Conservation (phyloP, 2,329 filamentous ascomycete species). For the Coniochaeta sp. region DNA sequence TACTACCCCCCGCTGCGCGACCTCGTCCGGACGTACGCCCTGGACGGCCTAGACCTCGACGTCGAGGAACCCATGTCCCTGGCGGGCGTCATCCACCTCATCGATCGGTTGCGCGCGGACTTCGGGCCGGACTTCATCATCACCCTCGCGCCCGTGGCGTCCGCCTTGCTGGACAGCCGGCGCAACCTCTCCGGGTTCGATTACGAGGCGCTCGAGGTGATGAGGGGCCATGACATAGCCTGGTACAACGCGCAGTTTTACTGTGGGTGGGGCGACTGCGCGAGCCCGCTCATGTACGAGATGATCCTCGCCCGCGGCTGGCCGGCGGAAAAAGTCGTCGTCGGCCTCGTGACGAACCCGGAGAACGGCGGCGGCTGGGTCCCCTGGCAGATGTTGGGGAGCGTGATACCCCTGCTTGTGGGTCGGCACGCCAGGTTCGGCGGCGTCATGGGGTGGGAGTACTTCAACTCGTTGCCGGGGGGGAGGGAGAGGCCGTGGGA, state of each 20-base stretch:
- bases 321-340: conserved; percentile 60
- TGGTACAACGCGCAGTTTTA: conserved; percentile 87
- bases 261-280: conserved; percentile 70
- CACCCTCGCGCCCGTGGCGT: conserved; percentile 71
- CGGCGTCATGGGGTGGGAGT: conserved; percentile 83
- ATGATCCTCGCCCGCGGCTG: conserved; percentile 50
- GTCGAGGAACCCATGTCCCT: conserved; percentile 69
- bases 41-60: conserved; percentile 66
- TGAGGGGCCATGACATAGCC: conserved; percentile 55
- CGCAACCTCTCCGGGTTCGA: conserved; percentile 68
- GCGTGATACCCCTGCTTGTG: conserved; percentile 49
- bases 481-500: conserved; percentile 57
- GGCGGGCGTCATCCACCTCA: conserved; percentile 52
- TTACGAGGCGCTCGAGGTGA: conserved; percentile 62
- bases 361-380: conserved; percentile 63
- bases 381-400: conserved; percentile 46
- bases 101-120: conserved; percentile 57
- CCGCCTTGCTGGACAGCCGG: conserved; percentile 56
- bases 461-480: conserved; percentile 65
- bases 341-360: conserved; percentile 69
- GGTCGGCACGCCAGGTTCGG: conserved; percentile 60
- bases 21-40: conserved; percentile 47
- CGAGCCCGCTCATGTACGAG: conserved; percentile 40
- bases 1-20: conserved; percentile 62
- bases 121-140: conserved; percentile 64